These are phyloP conservation scores for Penicillium sp. DNA, from an alignment of 2,329 filamentous ascomycete species.

Conservation along the genomic window DNA sequence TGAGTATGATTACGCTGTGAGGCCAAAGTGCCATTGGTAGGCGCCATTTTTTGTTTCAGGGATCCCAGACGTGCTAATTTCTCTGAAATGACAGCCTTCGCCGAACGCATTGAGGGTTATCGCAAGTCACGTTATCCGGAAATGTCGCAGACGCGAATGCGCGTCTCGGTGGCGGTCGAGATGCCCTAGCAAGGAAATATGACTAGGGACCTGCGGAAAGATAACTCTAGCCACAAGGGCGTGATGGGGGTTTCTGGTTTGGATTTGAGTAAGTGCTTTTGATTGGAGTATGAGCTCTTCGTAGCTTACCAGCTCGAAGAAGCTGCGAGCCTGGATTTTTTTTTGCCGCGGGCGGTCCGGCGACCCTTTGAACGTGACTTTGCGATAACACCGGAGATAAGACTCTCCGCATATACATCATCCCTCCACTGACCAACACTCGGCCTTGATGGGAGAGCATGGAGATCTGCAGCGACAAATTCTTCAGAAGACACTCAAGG, in stretches of 20 bases:
- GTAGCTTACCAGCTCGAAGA: background rate
- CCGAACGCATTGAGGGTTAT: conserved; percentile 26
- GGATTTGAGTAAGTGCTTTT: too few relatives aligned
- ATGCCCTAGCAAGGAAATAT: too few relatives aligned
- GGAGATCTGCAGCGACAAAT: conserved; percentile 39
- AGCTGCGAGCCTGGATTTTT: conserved; percentile 7
- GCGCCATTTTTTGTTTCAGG: conserved; percentile 18
- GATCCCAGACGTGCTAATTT: conserved; percentile 19
- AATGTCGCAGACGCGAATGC: background rate
- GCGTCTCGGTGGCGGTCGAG: background rate
- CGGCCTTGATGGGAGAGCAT: conserved; percentile 34
- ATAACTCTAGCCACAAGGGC: too few relatives aligned
- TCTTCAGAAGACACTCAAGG: conserved; percentile 41
- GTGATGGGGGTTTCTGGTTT: too few relatives aligned
- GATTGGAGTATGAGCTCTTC: background rate
- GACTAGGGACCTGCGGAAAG: too few relatives aligned
- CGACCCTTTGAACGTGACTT: conserved; percentile 8
- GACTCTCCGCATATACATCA: background rate
- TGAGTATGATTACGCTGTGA: conserved; percentile 23
- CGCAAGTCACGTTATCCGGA: background rate
- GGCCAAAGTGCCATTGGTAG: conserved; percentile 11
- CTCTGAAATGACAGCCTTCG: conserved; percentile 31
- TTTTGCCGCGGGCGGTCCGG: conserved; percentile 16
- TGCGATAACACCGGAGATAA: conserved; percentile 1
- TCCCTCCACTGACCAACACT: background rate